Percentiles rank a stretch among this genome's conserved stretches.
Evolutionary conservation across 2,329 filamentous ascomycete genomes (phyloP).

Genomic region (Aureobasidium sp.): DNA sequence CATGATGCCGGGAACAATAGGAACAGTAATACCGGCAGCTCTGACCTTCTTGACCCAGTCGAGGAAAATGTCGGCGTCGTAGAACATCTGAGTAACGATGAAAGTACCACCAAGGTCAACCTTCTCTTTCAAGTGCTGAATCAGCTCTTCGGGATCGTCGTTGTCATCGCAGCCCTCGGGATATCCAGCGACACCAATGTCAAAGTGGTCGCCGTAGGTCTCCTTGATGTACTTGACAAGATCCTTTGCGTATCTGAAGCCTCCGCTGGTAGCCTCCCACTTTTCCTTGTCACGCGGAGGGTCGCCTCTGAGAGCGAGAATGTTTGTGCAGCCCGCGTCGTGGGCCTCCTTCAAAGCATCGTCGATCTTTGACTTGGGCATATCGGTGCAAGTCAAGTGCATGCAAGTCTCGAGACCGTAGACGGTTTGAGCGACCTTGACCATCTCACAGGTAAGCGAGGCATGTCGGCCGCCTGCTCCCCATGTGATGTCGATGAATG

Average conservation of each 20-base stretch:
- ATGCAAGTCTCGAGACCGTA: constrained; percentile 98
- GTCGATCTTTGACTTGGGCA: constrained; percentile 88
- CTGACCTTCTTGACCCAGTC: constrained; percentile 83
- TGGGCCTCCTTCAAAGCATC: constrained; percentile 81
- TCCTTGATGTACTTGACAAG: constrained; percentile 75
- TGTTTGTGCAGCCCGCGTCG: constrained; percentile 94
- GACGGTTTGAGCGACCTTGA: constrained; percentile 86
- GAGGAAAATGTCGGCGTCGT: constrained; percentile 92
- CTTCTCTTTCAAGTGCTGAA: constrained; percentile 95
- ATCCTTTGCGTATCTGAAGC: constrained; percentile 88
- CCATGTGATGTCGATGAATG: constrained; percentile 98
- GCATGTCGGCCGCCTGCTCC: constrained; percentile 88
- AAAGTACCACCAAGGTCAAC: constrained; percentile 89
- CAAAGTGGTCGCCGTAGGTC: constrained; percentile 81
- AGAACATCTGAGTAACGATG: constrained; percentile 99
- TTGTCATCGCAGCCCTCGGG: constrained; percentile 94
- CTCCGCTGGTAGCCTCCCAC: constrained; percentile 80
- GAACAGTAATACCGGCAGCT: constrained; percentile 71
- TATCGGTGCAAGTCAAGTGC: constrained; percentile 98
- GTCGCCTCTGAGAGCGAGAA: constrained; percentile 85
- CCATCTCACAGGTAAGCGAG: constrained; percentile 94
- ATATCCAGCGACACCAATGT: constrained; percentile 95
- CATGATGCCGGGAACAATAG: constrained; percentile 83
- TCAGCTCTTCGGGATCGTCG: constrained; percentile 70
- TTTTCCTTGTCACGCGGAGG: constrained; percentile 89